Evolutionary conservation across 768 basidiomycete species (phyloP).

Genomic region (Tylopilus rubrobrunneus): DNA sequence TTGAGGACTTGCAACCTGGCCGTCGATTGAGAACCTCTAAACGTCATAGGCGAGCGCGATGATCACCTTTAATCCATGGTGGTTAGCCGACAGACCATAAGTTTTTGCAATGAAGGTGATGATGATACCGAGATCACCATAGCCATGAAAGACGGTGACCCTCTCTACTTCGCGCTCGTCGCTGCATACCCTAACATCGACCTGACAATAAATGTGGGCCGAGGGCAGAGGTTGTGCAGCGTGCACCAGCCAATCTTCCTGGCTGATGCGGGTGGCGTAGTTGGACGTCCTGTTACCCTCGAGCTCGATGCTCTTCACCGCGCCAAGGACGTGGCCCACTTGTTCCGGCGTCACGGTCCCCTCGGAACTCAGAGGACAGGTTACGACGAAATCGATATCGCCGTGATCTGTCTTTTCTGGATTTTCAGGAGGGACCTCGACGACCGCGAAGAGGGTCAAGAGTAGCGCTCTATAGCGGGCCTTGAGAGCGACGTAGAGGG

Average conservation of each 20-base stretch:
- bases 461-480: constrained; percentile 40
- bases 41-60: neutral
- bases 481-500: constrained; percentile 51
- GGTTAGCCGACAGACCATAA: constrained; percentile 46
- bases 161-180: constrained; percentile 49
- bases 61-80: constrained; percentile 56
- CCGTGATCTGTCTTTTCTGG: constrained; percentile 66
- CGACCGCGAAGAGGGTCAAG: constrained; percentile 43
- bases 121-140: constrained; percentile 74
- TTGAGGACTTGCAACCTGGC: constrained; percentile 26
- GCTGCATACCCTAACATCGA: constrained; percentile 60
- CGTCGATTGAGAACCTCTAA: constrained; percentile 18
- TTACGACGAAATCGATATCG: constrained; percentile 67
- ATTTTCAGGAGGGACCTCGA: constrained; percentile 56
- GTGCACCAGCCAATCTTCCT: constrained; percentile 36
- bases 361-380: constrained; percentile 32
- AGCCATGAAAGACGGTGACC: constrained; percentile 53
- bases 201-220: constrained; percentile 38
- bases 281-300: constrained; percentile 58
- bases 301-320: constrained; percentile 42
- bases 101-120: constrained; percentile 53
- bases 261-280: constrained; percentile 49
- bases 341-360: constrained; percentile 31
- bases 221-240: constrained; percentile 3
- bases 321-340: constrained; percentile 43